These are phyloP conservation scores for Rubia tinctorum DNA, from an alignment of 305 asterid species.

Conservation along the genomic window DNA sequence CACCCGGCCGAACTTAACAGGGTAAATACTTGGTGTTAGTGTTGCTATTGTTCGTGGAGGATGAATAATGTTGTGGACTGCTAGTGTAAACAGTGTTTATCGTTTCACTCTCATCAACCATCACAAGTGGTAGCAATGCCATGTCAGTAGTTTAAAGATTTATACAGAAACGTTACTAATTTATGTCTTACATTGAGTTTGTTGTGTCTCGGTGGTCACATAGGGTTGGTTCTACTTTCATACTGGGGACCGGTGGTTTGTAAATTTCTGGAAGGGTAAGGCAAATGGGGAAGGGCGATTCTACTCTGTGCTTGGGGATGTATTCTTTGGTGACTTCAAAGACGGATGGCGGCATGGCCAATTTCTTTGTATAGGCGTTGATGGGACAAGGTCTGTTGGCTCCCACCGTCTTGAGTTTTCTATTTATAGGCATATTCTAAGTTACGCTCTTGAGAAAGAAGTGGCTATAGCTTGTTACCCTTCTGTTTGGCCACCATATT, in stretches of 20 bases:
- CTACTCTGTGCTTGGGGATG: constrained; percentile 82
- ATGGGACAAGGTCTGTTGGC: constrained; percentile 72
- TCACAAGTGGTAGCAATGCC: background rate
- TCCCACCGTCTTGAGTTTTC: background rate
- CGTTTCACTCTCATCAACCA: background rate
- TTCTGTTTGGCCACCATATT: background rate
- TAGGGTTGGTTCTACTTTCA: constrained; percentile 97
- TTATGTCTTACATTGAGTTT: background rate
- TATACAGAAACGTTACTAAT: background rate
- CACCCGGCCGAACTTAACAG: no score
- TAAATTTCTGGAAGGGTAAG: constrained; percentile 93
- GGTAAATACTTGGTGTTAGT: background rate
- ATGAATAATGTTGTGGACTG: constrained; percentile 2
- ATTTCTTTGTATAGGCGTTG: constrained; percentile 75
- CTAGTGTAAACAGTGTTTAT: background rate
- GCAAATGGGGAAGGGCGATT: constrained; percentile 97
- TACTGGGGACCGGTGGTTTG: constrained; percentile 97
- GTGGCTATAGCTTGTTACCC: background rate
- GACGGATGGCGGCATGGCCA: constrained; percentile 94
- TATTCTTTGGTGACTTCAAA: constrained; percentile 90
- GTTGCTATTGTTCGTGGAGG: background rate
- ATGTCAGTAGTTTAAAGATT: background rate
- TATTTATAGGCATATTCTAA: background rate
- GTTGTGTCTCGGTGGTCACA: constrained; percentile 5
- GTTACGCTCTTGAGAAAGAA: background rate